Percentiles rank a stretch among this genome's conserved stretches.
Evolutionary conservation across 1,139 yeast species (phyloP).

Genomic region (Suhomyces guaymorum): DNA sequence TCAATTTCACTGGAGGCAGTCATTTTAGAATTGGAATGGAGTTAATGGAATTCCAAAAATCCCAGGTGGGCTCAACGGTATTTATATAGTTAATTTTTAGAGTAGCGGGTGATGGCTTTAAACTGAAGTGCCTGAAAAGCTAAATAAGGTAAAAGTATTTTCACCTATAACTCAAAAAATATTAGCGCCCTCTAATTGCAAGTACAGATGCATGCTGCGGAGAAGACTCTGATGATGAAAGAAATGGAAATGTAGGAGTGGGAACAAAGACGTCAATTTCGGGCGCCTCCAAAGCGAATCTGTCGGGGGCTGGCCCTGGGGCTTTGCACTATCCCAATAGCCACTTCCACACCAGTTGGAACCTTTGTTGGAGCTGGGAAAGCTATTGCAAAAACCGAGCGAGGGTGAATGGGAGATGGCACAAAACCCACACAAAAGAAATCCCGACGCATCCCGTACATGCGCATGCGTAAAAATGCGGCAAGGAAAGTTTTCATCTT

Average conservation of each 20-base stretch:
- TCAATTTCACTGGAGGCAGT: constrained; percentile 25
- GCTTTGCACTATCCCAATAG: too few species aligned
- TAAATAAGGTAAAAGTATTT: too few species aligned
- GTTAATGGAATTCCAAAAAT: not conserved
- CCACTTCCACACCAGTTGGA: too few species aligned
- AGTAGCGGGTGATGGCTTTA: not conserved
- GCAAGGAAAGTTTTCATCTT: not conserved
- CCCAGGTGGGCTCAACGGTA: not conserved
- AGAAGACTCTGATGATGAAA: too few species aligned
- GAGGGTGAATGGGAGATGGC: not conserved
- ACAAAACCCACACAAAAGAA: not conserved
- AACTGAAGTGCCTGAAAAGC: too few species aligned
- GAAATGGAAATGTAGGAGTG: too few species aligned
- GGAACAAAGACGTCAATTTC: too few species aligned
- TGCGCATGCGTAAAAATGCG: not conserved
- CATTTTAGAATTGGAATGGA: constrained; percentile 10
- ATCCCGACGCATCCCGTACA: not conserved
- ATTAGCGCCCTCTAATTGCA: not conserved
- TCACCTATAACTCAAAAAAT: not conserved
- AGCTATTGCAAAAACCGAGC: not conserved
- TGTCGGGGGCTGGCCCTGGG: too few species aligned
- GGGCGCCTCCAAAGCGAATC: too few species aligned
- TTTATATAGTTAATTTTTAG: constrained; percentile 1
- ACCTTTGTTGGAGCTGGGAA: too few species aligned
- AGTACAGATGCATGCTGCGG: constrained; percentile 6